Evolutionary conservation across 345 rosid genomes (phyloP), one percentile per base, ranked within the genome.

Genomic region (Kandelia obovata): DNA sequence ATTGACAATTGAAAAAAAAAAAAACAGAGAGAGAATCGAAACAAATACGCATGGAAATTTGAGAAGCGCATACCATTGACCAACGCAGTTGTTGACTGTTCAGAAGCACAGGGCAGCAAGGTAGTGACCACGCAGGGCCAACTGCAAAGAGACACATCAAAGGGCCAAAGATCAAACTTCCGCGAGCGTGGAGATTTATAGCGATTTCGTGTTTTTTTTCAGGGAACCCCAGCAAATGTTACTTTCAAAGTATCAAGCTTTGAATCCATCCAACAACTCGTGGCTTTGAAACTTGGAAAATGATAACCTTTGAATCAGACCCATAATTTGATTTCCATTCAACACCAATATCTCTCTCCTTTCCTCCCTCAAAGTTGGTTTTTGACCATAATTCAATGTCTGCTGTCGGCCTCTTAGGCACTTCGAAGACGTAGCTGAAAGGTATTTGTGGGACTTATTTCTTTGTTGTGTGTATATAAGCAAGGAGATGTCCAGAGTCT

Each of bases 181-280:
- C 49, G 0, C 5, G 4, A 43, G 17, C 17, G 16, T 11, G 47
- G 47, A 83, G 6, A 84, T 77, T 73, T 59, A 84, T 3, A 90
- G 90, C 52, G 77, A 47, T 55, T 34, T 71, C 62, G 70, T 25
- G 80, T 49, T 56, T 47, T 49, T 75, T 78, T 73, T 65, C 15
- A 21, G 21, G 70, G 85, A 74, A 79, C 8, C 61, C 21, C 46
- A 1, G 31, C 11, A 5, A 19, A 63, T 77, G 59, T 60, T 79
- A 60, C 76, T 61, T 75, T 58, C 65, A 56, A 61, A 11, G 4
- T 7, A 66, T 51, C 61, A 59, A 71, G 62, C 74, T 75, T 79
- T 79, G 82, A 79, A 75, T 61, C 32, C 31, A 72, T 75, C 74
- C 72, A 74, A 70, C 25, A 25, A 34, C 66, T 75, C 76, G 76